Percentiles rank a stretch among this genome's conserved stretches.
These are phyloP conservation scores for Psilocybe azurescens DNA, from an alignment of 768 basidiomycete species.

Conservation along the genomic window DNA sequence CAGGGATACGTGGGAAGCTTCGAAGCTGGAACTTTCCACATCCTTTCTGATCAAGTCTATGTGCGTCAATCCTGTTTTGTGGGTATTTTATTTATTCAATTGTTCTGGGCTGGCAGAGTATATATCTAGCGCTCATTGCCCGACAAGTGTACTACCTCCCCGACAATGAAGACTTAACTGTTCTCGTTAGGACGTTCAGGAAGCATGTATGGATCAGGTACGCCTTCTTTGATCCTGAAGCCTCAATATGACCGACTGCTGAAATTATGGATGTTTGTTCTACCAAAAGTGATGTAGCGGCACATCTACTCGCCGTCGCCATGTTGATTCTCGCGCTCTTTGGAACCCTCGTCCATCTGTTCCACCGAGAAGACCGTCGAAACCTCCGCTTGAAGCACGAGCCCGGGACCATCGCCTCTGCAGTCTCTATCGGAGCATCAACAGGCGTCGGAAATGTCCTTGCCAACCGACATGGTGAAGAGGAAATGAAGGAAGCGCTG, in stretches of 20 bases:
- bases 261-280: neutral
- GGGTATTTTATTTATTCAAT: neutral
- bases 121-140: slow-evolving; percentile 55
- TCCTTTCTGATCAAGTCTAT: slow-evolving; percentile 48
- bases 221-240: neutral
- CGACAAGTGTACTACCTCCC: slow-evolving; percentile 56
- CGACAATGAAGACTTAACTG: slow-evolving; percentile 35
- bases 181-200: slow-evolving; percentile 48
- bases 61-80: slow-evolving; percentile 37
- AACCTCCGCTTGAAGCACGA: slow-evolving; percentile 49
- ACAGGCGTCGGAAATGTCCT: slow-evolving; percentile 53
- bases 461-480: slow-evolving; percentile 41
- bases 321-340: slow-evolving; percentile 51
- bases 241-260: neutral
- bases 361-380: slow-evolving; percentile 50
- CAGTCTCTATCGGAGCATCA: slow-evolving; percentile 57
- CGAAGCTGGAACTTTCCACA: slow-evolving; percentile 38
- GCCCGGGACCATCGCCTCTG: slow-evolving; percentile 62
- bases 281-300: slow-evolving; percentile 42
- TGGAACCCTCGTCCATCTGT: slow-evolving; percentile 48
- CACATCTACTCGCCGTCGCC: slow-evolving; percentile 46
- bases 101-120: slow-evolving; percentile 32
- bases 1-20: slow-evolving; percentile 46
- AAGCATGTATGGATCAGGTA: slow-evolving; percentile 57
- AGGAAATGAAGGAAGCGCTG: slow-evolving; percentile 47